Base-by-base conservation (phyloP, 2,329 filamentous ascomycete species). In the Trichoderma breve region DNA sequence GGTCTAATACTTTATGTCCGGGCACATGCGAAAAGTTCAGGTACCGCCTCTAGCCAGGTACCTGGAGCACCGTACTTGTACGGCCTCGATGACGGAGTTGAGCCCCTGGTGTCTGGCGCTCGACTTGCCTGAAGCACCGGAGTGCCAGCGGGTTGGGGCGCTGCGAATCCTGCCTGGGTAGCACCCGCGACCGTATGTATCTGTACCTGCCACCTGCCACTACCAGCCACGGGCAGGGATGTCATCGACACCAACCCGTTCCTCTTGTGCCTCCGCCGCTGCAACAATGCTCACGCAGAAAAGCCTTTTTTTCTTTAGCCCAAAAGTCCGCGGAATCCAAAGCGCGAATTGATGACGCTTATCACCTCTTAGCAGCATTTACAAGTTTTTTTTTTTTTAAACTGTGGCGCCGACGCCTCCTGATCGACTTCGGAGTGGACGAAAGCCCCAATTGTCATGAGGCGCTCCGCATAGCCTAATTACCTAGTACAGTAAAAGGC, bases 401-500 rank as follows among this genome's bases (percentile, higher is more conserved):
- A 43, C 67, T 70, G 67, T 70, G 67, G 57, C 57, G 57, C 60
- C 36, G 28, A 43, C 67, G 30, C 67, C 67, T 70, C 57, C 57
- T 62, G 39, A 70, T 70, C 57, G 67, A 53, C 57, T 61, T 51
- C 67, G 67, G 67, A 51, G 57, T 70, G 28, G 39, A 61, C 67
- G 57, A 53, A 43, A 30, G 57, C 57, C 57, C 67, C 57, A 53
- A 62, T 34, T 36, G 57, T 53, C 67, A 34, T 53, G 39, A 70
- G 55, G 67, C 67, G 39, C 36, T 61, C 67, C 67, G 57, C 67
- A 70, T 36, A 70, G 67, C 67, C 67, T 70, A 70, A 70, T 70
- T 62, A 62, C 36, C 6, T 7, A 39, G 36, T 2, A 18, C 39
- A 43, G 39, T 43, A 43, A 43, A 53, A 51, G 55, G 28, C 57